Conservation (phyloP, 305 asterid species). For the Petunia hybrid region DNA sequence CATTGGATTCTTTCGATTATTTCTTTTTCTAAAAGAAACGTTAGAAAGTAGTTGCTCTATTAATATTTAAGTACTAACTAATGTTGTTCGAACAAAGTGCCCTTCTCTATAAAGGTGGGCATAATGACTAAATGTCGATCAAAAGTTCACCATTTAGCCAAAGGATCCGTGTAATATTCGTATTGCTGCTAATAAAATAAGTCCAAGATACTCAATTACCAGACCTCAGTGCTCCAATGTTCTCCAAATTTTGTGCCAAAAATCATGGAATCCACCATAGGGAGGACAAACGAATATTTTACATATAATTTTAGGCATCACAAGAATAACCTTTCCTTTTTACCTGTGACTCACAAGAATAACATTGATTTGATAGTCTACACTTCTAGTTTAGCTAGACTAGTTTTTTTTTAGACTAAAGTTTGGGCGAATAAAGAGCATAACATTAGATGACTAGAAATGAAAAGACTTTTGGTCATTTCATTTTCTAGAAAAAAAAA, state of each 20-base stretch:
- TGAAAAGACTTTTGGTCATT: background rate
- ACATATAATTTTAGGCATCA: background rate
- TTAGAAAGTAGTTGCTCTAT: background rate
- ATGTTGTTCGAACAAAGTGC: background rate
- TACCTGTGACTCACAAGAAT: background rate
- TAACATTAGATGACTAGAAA: background rate
- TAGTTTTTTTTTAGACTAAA: background rate
- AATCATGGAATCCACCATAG: slow-evolving; percentile 21
- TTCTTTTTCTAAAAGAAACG: background rate
- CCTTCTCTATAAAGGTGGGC: slow-evolving; percentile 3
- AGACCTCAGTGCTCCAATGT: background rate
- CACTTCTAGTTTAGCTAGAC: background rate
- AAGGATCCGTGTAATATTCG: background rate
- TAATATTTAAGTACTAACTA: background rate
- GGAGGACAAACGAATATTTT: slow-evolving; percentile 25
- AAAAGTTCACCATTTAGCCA: slow-evolving; percentile 20
- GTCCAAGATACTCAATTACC: background rate
- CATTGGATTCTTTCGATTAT: background rate
- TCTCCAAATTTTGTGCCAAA: slow-evolving; percentile 19
- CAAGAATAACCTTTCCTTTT: slow-evolving; percentile 4
- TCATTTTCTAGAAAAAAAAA: background rate
- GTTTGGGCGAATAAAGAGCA: background rate
- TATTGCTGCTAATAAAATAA: background rate
- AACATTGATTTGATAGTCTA: slow-evolving; percentile 8
- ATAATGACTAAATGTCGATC: background rate